Evolutionary conservation across 1,139 yeast species (phyloP).

Genomic region (Debaryomyces singareniensis): DNA sequence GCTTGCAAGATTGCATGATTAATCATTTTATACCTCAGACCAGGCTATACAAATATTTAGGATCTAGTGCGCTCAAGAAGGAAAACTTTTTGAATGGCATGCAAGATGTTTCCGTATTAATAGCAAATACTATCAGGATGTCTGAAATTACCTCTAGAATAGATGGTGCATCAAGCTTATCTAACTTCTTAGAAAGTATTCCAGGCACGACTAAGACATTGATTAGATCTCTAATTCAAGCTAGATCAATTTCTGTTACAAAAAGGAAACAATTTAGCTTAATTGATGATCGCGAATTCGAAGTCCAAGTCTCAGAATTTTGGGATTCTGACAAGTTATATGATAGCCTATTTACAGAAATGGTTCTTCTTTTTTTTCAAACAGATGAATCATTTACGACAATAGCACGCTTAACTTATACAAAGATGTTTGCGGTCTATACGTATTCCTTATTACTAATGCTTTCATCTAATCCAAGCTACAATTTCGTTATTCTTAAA

Average conservation of each 20-base stretch:
- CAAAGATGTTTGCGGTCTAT: slow-evolving; percentile 20
- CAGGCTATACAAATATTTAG: slow-evolving; percentile 10
- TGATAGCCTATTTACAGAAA: slow-evolving; percentile 32
- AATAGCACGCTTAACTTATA: slow-evolving; percentile 23
- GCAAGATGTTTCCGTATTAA: slow-evolving; percentile 19
- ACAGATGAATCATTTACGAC: slow-evolving; percentile 38
- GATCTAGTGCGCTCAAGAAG: slow-evolving; percentile 8
- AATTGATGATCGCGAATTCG: slow-evolving; percentile 11
- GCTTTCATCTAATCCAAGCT: slow-evolving; percentile 4
- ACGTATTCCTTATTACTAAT: slow-evolving; percentile 14
- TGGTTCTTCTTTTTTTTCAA: slow-evolving; percentile 34
- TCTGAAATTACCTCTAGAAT: slow-evolving; percentile 49
- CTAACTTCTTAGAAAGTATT: slow-evolving; percentile 26
- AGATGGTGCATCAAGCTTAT: slow-evolving; percentile 27
- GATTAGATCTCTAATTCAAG: slow-evolving; percentile 30
- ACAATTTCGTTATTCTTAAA: slow-evolving; percentile 3
- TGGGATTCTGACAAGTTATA: slow-evolving; percentile 20
- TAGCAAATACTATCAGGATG: slow-evolving; percentile 55
- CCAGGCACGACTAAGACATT: slow-evolving; percentile 28
- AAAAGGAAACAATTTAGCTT: slow-evolving; percentile 11
- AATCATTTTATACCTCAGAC: slow-evolving; percentile 8
- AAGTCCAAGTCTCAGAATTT: slow-evolving; percentile 14
- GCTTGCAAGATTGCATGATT: slow-evolving; percentile 2
- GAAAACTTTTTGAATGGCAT: slow-evolving; percentile 16
- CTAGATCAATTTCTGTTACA: slow-evolving; percentile 19